phyloP scores from a whole-genome alignment of 1,284 basidiomycete species.

The Takashimella tepidaria region DNA sequence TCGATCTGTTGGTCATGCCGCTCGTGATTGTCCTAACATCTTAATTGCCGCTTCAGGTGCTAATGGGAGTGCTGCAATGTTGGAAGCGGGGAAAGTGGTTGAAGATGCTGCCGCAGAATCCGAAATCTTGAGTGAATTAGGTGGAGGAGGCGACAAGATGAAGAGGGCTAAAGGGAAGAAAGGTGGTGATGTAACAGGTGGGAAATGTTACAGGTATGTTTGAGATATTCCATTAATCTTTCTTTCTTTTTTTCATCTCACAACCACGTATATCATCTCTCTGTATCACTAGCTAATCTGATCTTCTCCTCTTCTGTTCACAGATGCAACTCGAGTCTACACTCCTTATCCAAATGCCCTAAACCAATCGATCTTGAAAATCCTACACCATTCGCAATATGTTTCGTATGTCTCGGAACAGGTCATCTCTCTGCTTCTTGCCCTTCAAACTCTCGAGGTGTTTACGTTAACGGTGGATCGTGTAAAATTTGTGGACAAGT shows the following conservation, averaged over 20 bases:
- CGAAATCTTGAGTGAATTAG: constrained; percentile 31
- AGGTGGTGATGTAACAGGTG: constrained; percentile 50
- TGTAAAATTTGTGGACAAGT: constrained; percentile 85
- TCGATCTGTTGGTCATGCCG: constrained; percentile 75
- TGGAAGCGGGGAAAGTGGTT: constrained; percentile 13
- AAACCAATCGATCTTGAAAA: constrained; percentile 60
- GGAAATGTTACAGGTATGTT: constrained; percentile 75
- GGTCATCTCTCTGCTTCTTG: constrained; percentile 80
- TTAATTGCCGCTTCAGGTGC: constrained; percentile 30
- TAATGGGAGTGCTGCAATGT: constrained; percentile 20
- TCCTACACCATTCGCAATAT: constrained; percentile 81
- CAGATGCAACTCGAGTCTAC: constrained; percentile 77
- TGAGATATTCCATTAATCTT: not conserved
- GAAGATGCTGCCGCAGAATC: not conserved
- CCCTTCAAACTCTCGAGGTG: constrained; percentile 73
- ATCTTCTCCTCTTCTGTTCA: no score
- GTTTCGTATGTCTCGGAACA: constrained; percentile 77
- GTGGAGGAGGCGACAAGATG: constrained; percentile 9
- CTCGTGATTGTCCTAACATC: constrained; percentile 71
- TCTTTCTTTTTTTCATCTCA: not conserved
- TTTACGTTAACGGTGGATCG: constrained; percentile 85
- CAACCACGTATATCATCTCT: no score
- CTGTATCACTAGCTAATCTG: no score
- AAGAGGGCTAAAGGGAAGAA: constrained; percentile 18
- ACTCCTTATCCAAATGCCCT: constrained; percentile 72